Conservation (phyloP, 164 flowering plant species). For the Chloranthus sessilifolius region DNA sequence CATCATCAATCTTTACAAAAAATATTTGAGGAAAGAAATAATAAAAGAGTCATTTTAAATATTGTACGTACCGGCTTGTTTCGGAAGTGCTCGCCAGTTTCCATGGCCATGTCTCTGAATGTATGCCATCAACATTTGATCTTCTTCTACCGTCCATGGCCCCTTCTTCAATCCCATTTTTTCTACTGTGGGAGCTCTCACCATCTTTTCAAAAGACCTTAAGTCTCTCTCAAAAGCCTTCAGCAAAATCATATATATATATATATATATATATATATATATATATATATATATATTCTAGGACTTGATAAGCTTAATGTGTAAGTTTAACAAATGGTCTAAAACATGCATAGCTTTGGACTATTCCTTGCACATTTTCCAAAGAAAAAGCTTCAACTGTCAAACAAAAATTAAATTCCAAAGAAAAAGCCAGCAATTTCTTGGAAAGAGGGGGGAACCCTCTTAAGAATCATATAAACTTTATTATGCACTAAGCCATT, state of each 20-base stretch:
- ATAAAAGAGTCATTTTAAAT: background rate
- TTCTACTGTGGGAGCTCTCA: slow-evolving; percentile 68
- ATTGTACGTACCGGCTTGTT: slow-evolving; percentile 46
- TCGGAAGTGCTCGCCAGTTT: slow-evolving; percentile 71
- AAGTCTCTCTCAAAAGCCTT: background rate
- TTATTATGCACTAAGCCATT: no score
- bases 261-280: background rate
- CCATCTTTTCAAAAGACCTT: slow-evolving; percentile 28
- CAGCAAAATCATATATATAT: background rate
- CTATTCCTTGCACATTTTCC: no score
- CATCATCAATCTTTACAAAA: no score
- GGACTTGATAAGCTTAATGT: no score
- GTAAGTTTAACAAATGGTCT: no score
- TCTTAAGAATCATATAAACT: no score
- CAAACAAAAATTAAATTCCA: background rate
- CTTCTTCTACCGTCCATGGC: slow-evolving; percentile 74
- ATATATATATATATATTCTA: no score
- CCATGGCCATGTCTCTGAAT: slow-evolving; percentile 47
- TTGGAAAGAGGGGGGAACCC: slow-evolving; percentile 9
- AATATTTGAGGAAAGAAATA: background rate
- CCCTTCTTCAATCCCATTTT: slow-evolving; percentile 73
- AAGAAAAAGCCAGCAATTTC: slow-evolving; percentile 7
- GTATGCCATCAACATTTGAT: slow-evolving; percentile 40
- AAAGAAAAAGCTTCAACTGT: background rate
- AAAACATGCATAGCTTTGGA: no score